A percentile compares a stretch with the other conserved stretches of the same genome.
Evolutionary conservation across 164 flowering plant genomes (phyloP).

Genomic region (Magnolia changhungtana): DNA sequence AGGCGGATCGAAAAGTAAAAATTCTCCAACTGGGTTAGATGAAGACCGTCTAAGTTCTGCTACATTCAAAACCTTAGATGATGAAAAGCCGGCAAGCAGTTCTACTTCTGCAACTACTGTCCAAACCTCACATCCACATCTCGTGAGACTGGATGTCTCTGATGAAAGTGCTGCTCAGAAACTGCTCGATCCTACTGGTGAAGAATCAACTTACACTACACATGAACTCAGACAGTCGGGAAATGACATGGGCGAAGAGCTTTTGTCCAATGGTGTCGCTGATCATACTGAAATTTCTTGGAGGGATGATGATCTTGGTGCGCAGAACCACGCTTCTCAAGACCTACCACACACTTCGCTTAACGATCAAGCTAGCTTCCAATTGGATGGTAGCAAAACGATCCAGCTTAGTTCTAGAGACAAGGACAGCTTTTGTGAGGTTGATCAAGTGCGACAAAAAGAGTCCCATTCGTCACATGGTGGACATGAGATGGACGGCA

Average conservation of each 20-base stretch:
- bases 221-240: constrained; percentile 14
- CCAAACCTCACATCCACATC: constrained; percentile 14
- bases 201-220: constrained; percentile 4
- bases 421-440: background rate
- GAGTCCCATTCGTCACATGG: constrained; percentile 9
- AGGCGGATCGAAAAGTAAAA: constrained; percentile 16
- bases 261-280: constrained; percentile 2
- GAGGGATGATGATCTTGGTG: constrained; percentile 7
- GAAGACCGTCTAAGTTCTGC: constrained; percentile 1
- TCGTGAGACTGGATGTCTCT: constrained; percentile 19
- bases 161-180: background rate
- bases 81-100: constrained; percentile 26
- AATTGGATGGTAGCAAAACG: background rate
- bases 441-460: constrained; percentile 15
- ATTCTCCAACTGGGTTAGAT: constrained; percentile 10
- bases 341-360: constrained; percentile 21
- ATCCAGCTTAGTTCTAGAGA: background rate
- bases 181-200: background rate
- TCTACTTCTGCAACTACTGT: constrained; percentile 12
- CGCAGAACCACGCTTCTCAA: constrained; percentile 9
- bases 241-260: constrained; percentile 4
- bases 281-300: constrained; percentile 14
- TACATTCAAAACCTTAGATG: constrained; percentile 8
- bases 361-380: constrained; percentile 13
- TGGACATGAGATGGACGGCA: constrained; percentile 31